These are phyloP conservation scores for Curvularia spicifera DNA, from an alignment of 2,329 filamentous ascomycete species.

Conservation along the genomic window DNA sequence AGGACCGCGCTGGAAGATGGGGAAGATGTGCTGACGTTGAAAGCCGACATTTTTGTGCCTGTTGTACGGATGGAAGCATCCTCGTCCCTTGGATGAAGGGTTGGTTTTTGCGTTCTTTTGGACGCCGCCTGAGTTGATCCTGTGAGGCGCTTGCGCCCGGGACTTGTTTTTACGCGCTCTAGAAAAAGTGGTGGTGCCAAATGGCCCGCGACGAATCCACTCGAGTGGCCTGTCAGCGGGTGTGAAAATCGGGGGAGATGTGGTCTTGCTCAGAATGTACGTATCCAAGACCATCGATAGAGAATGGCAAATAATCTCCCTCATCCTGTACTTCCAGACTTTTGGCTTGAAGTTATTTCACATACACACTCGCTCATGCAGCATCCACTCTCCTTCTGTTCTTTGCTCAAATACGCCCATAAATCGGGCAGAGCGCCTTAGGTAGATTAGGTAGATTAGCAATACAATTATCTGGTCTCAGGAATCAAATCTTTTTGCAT, in stretches of 20 bases:
- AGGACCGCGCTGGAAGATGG: constrained; percentile 23
- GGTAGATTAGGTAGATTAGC: constrained; percentile 21
- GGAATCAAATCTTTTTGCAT: background rate
- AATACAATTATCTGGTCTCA: constrained; percentile 15
- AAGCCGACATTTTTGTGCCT: constrained; percentile 48
- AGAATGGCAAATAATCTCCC: constrained; percentile 34
- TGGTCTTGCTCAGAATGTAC: constrained; percentile 15
- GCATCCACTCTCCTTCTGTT: constrained; percentile 24
- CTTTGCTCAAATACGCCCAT: constrained; percentile 16
- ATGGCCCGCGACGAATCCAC: constrained; percentile 19
- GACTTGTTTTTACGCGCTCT: constrained; percentile 27
- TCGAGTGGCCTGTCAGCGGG: constrained; percentile 22
- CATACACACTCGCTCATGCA: constrained; percentile 23
- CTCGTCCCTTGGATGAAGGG: constrained; percentile 50
- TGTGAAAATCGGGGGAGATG: constrained; percentile 30
- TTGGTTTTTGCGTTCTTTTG: constrained; percentile 45
- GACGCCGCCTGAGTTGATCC: constrained; percentile 44
- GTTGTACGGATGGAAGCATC: constrained; percentile 46
- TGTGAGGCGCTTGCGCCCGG: constrained; percentile 41
- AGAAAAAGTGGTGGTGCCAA: constrained; percentile 17
- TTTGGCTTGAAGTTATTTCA: constrained; percentile 8
- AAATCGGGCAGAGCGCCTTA: constrained; percentile 20
- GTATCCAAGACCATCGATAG: constrained; percentile 29
- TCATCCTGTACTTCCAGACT: constrained; percentile 17
- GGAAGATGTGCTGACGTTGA: constrained; percentile 35